Evolutionary conservation across 768 basidiomycete genomes (phyloP).

Genomic region (Clitopilus hobsonii): DNA sequence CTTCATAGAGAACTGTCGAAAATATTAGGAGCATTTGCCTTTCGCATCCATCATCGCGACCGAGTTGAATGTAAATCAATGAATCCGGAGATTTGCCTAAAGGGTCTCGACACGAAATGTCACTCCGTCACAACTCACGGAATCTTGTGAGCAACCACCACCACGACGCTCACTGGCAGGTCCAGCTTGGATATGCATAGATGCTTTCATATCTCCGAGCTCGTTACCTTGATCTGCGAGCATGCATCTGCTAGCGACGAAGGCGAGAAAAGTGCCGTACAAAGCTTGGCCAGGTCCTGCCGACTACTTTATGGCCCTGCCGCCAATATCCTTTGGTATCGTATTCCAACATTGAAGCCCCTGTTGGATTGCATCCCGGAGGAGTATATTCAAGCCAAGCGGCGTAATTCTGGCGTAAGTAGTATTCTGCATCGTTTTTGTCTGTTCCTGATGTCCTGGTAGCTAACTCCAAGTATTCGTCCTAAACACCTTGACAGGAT

Average conservation of each 20-base stretch:
- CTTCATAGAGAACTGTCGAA: too few species aligned
- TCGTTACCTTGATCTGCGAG: neutral
- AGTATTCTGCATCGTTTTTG: too few species aligned
- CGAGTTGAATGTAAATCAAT: too few species aligned
- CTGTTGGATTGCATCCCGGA: neutral
- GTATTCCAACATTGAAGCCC: neutral
- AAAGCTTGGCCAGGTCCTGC: neutral
- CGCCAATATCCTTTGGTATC: neutral
- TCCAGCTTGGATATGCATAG: neutral
- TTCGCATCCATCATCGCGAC: too few species aligned
- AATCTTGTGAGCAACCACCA: neutral
- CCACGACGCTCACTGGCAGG: neutral
- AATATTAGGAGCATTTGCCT: too few species aligned
- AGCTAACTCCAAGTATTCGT: neutral
- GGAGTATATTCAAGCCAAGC: too few species aligned
- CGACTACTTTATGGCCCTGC: neutral
- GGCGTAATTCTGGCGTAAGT: too few species aligned
- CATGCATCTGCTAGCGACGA: neutral
- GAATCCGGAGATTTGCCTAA: too few species aligned
- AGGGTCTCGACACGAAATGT: too few species aligned
- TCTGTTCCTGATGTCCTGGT: neutral
- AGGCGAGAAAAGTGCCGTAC: neutral
- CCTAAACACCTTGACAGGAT: neutral
- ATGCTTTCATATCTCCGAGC: neutral
- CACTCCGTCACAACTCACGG: neutral